Percentiles rank a stretch among this genome's conserved stretches.
These are phyloP conservation scores for Solanum tarijense DNA, from an alignment of 257 asterid genomes.

Conservation along the genomic window DNA sequence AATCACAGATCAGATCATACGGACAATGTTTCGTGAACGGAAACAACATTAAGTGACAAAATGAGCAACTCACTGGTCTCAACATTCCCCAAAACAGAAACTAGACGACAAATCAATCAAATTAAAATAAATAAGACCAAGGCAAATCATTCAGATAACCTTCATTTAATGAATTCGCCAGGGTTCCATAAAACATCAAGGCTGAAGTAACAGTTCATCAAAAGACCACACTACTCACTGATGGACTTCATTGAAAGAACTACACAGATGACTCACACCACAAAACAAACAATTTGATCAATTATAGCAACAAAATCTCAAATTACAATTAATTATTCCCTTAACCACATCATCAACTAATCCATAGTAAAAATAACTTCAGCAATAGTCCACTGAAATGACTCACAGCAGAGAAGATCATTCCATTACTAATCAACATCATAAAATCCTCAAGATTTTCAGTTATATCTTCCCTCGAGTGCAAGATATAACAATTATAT, in stretches of 20 bases:
- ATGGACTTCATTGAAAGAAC: background rate
- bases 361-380: background rate
- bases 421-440: background rate
- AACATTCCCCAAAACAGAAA: background rate
- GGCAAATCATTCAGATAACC: background rate
- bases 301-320: background rate
- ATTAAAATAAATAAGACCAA: background rate
- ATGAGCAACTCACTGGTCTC: background rate
- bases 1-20: background rate
- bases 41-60: background rate
- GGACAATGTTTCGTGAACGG: background rate
- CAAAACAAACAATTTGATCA: background rate
- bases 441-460: background rate
- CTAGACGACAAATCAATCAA: background rate
- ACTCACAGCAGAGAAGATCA: background rate
- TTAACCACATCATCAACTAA: background rate
- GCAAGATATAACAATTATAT: background rate
- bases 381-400: background rate
- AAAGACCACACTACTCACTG: background rate
- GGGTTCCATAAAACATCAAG: background rate
- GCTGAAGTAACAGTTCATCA: background rate
- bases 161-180: background rate
- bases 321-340: background rate
- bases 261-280: background rate
- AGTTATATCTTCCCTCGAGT: background rate